Evolutionary conservation across 768 basidiomycete species (phyloP), one percentile per base, ranked within the genome.

Genomic region (Tricholoma sp.): DNA sequence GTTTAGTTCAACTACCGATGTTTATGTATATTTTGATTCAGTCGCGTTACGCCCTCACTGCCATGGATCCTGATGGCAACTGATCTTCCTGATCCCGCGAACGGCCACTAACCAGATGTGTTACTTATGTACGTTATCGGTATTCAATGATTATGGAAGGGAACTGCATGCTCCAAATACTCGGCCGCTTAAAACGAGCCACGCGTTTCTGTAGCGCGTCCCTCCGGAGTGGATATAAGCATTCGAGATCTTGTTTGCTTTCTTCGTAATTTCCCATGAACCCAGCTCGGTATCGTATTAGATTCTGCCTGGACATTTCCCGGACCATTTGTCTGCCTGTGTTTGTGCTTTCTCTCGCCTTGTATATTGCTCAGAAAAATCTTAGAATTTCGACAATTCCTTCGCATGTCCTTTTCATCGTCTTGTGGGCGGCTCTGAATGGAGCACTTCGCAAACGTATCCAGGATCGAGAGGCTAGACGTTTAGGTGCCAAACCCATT

Each of bases 401-500:
- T 0, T 65, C 63, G 12, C 75, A 81, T 61, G 6, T 77, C 22
- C 55, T 66, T 3, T 79, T 80, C 50, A 71, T 83, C 31, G 37
- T 82, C 19, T 45, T 72, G 0, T 80, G 78, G 67, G 72, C 74
- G 0, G 63, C 70, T 14, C 62, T 61, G 2, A 74, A 74, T 58
- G 68, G 73, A 3, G 61, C 69, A 14, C 72, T 77, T 57, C 59
- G 62, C 11, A 68, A 74, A 49, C 61, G 69, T 46, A 56, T 61
- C 1, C 81, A 84, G 52, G 61, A 59, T 18, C 70, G 71, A 32
- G 75, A 84, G 46, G 83, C 83, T 0, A 64, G 65, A 10, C 76
- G 72, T 31, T 68, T 84, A 12, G 78, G 79, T 5, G 84, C 83
- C 5, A 72, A 73, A 58, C 74, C 69, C 2, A 81, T 86, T 50